Base-by-base conservation (phyloP, 2,329 filamentous ascomycete genomes). In the Verticillium zaregamsianum region DNA sequence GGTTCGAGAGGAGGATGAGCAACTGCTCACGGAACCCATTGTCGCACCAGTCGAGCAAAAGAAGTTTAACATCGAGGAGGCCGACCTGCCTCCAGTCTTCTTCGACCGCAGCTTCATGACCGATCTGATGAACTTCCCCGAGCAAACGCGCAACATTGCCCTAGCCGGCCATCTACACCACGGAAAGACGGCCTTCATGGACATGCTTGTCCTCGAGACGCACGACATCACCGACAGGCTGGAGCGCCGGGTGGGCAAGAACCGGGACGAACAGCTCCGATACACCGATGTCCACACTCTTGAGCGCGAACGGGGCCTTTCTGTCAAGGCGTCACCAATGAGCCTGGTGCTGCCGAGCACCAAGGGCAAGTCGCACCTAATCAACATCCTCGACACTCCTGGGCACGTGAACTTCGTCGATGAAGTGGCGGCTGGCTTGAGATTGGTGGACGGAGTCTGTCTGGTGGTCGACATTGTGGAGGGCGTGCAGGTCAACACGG, bases 381-480 rank as follows among this genome's bases (percentile, higher is more conserved):
- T 99, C 78, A 98, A 98, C 76, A 88, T 99, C 61, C 82, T 99
- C 62, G 95, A 99, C 77, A 99, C 95, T 1, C 95, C 95, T 0
- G 95, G 95, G 7, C 95, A 99, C 73, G 95, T 98, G 72, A 97
- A 99, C 76, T 99, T 99, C 74, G 94, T 96, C 52, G 95, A 99
- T 73, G 95, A 99, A 76, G 92, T 99, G 40, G 95, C 95, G 9
- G 89, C 93, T 5, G 90, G 93, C 1, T 80, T 97, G 69, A 87
- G 95, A 52, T 78, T 99, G 59, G 93, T 91, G 4, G 95, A 99
- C 72, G 95, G 95, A 63, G 88, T 98, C 28, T 94, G 96, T 59
- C 79, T 99, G 57, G 90, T 99, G 15, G 93, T 99, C 17, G 95
- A 99, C 73, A 92, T 97, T 25, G 92, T 99, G 1, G 95, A 99